These are phyloP conservation scores for Lichtheimia ornata DNA, from an alignment of 371 early-diverging fungal genomes.

Conservation along the genomic window DNA sequence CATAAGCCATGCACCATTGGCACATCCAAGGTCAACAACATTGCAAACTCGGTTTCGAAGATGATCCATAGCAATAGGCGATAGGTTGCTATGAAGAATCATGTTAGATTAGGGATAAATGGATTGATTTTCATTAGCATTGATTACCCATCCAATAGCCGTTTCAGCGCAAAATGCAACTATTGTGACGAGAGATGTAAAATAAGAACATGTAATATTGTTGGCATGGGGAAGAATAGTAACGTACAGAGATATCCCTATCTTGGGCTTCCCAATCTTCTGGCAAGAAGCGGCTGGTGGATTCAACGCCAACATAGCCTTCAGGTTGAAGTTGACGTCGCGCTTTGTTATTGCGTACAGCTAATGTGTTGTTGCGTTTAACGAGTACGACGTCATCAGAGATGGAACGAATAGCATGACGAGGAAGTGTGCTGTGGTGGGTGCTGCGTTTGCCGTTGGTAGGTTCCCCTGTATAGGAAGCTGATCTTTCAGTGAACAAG, in stretches of 20 bases:
- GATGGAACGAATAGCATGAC: not conserved
- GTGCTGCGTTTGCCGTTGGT: conserved; percentile 15
- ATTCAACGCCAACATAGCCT: conserved; percentile 20
- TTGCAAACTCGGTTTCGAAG: not conserved
- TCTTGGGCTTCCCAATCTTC: conserved; percentile 23
- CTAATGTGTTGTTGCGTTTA: not conserved
- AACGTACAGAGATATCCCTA: conserved; percentile 16
- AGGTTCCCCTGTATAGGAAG: not conserved
- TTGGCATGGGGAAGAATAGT: not conserved
- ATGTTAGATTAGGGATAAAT: too few species aligned
- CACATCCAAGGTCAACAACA: conserved; percentile 26
- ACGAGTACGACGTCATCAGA: not conserved
- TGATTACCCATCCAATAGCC: conserved; percentile 19
- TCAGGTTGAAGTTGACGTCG: not conserved
- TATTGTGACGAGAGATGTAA: not conserved
- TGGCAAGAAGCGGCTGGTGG: conserved; percentile 25
- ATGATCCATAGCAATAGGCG: too few species aligned
- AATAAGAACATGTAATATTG: not conserved
- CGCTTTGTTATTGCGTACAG: not conserved
- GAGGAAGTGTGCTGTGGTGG: conserved; percentile 16
- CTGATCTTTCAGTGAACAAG: not conserved
- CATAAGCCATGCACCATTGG: conserved; percentile 24
- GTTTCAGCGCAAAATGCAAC: conserved; percentile 25
- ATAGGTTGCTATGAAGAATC: too few species aligned
- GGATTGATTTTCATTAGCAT: not conserved